Base-by-base conservation (phyloP, 2,329 filamentous ascomycete species). In the Aspergillus tubingensis region DNA sequence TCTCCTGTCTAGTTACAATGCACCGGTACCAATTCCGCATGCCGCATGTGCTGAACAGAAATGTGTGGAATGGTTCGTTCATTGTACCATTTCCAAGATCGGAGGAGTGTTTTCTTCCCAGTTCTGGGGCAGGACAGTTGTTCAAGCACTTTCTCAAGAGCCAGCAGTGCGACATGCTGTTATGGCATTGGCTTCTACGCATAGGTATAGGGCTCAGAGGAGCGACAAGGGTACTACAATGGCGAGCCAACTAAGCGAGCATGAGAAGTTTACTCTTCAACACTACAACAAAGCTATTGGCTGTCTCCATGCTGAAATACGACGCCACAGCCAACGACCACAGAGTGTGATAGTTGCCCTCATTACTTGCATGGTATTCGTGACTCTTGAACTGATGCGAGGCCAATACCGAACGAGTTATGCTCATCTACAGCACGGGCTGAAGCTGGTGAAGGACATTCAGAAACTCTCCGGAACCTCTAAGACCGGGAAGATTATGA, bases 151-250 rank as follows among this genome's bases (percentile, higher is more conserved):
- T 52, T 60, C 63, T 2, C 67, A 67, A 8, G 79, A 80, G 54
- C 75, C 77, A 0, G 76, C 78, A 4, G 70, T 81, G 2, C 63
- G 76, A n/a, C 78, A 81, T 67, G 79, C 79, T 2, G 65, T 78
- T 10, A 63, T 80, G 5, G 76, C 79, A 10, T 62, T 81, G 15
- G 74, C 74, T n/a, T 73, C 77, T 4, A 70, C 72, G 0, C 78
- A 78, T 59, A 67, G 68, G 11, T 50, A 50, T 30, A 27, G 27
- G 25, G 25, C 47, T 17, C 47, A 65, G 55, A 62, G 39, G 59
- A 17, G 41, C 36, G n/a, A 63, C 65, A 52, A 64, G 67, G 57
- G 61, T 63, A 32, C 11, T 30, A 10, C 25, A 30, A 19, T 5
- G 25, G 25, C n/a, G 5, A 25, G 51, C 6, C 59, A 64, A 4